Base-by-base conservation (phyloP, 1,139 yeast genomes). In the Tardiomyces digboiensis region DNA sequence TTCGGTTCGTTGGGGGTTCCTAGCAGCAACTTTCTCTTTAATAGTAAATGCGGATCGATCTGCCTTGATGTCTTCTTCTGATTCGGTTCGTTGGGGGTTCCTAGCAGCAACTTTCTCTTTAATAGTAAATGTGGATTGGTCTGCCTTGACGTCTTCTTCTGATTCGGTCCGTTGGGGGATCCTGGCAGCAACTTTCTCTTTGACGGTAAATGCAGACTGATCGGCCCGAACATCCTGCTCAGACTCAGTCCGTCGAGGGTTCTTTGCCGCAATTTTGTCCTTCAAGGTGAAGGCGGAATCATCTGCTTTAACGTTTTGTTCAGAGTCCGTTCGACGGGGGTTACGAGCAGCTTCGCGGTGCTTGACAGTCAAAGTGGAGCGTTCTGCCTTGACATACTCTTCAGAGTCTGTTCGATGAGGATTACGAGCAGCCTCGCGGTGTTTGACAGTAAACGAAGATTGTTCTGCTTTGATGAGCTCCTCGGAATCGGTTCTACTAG, bases 31-130 rank as follows among this genome's bases (percentile, higher is more conserved):
- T 19, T 45, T 19, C 36, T 40, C 5, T n/a, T 14, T 37, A 21
- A 33, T 2, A 19, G 36, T 41, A 22, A 38, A 39, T 8, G 44
- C 29, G 10, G 45, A 40, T 13, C 42, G 21, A n/a, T 52, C 55
- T 4, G 55, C 41, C 22, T 43, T 43, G 20, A 51, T 54, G 19
- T 47, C 36, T 21, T 43, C 54, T 36, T 52, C 55, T 2, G 53
- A 47, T 12, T 42, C 47, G 8, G 54, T 51, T 14, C 33, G 33
- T 5, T 5, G 4, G 16, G 33, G 33, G 33, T 26, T 26, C 5
- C 33, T n/a, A 26, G 33, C 33, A 26, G 33, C 33, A 5, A 13
- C 33, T 16, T 26, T 26, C 16, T 26, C 16, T 26, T 16, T 26
- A 5, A 26, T 16, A 16, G 12, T 16, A 4, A 26, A 8, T 3